These are phyloP conservation scores for Capsicum rhomboideum DNA, from an alignment of 257 asterid genomes.

Conservation along the genomic window DNA sequence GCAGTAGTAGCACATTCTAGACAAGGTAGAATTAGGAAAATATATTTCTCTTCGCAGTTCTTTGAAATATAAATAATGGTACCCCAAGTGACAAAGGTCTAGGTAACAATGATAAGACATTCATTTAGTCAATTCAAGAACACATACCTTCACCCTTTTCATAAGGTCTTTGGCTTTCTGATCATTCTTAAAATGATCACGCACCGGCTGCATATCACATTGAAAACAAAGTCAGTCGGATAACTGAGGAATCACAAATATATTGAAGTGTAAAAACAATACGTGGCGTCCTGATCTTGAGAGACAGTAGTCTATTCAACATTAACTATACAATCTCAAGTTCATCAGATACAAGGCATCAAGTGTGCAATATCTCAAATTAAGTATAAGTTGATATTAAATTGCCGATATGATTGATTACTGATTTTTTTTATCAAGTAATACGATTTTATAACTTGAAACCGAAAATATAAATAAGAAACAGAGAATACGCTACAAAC, in stretches of 20 bases:
- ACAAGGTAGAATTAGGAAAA: neutral
- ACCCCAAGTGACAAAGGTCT: neutral
- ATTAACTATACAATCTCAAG: too few species aligned
- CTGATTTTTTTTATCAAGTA: neutral
- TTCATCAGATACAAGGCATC: neutral
- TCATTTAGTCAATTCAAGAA: neutral
- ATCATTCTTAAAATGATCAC: constrained; percentile 68
- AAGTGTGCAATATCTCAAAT: neutral
- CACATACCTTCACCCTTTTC: constrained; percentile 64
- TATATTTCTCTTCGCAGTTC: neutral
- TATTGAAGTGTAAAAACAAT: neutral
- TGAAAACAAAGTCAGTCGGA: neutral
- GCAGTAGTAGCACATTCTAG: neutral
- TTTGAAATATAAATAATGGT: neutral
- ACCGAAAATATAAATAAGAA: neutral
- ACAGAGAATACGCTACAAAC: neutral
- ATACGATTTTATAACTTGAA: too few species aligned
- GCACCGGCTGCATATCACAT: constrained; percentile 56
- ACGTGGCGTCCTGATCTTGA: neutral
- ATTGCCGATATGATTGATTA: neutral
- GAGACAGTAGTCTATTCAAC: neutral
- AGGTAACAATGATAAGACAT: neutral
- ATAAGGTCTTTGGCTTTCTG: constrained; percentile 57
- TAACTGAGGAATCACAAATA: neutral
- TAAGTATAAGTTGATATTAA: neutral